Evolutionary conservation across 768 basidiomycete species (phyloP).

Genomic region (Amanita molliuscula): DNA sequence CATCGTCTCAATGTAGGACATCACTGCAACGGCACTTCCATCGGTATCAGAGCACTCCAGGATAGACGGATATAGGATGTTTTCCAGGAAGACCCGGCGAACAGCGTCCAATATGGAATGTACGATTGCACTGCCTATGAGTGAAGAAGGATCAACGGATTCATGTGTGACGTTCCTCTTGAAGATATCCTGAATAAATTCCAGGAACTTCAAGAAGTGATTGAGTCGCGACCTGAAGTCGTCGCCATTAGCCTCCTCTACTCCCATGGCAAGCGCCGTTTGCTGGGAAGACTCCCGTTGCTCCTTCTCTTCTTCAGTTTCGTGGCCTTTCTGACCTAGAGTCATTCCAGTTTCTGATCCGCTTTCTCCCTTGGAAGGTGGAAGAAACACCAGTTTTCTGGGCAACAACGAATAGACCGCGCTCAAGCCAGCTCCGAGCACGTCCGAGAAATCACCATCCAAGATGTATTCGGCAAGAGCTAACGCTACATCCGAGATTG

Average conservation of each 20-base stretch:
- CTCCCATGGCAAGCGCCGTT: slow-evolving; percentile 44
- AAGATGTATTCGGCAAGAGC: slow-evolving; percentile 89
- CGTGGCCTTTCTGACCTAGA: slow-evolving; percentile 53
- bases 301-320: slow-evolving; percentile 46
- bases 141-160: slow-evolving; percentile 44
- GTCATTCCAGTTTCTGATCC: slow-evolving; percentile 49
- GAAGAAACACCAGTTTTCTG: slow-evolving; percentile 67
- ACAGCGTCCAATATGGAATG: slow-evolving; percentile 78
- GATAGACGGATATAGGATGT: slow-evolving; percentile 86
- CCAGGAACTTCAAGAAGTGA: slow-evolving; percentile 82
- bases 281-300: slow-evolving; percentile 37
- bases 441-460: slow-evolving; percentile 98
- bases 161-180: slow-evolving; percentile 48
- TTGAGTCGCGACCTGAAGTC: slow-evolving; percentile 78
- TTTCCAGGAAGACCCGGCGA: slow-evolving; percentile 81
- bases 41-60: slow-evolving; percentile 88
- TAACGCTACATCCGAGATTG: slow-evolving; percentile 75
- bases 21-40: slow-evolving; percentile 93
- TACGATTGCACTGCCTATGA: slow-evolving; percentile 74
- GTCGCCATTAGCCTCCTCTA: slow-evolving; percentile 66
- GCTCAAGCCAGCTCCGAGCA: slow-evolving; percentile 84
- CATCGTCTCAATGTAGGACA: slow-evolving; percentile 91
- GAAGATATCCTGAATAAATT: slow-evolving; percentile 87
- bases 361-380: slow-evolving; percentile 28
- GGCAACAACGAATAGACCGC: slow-evolving; percentile 91